phyloP scores from a whole-genome alignment of 345 rosid species.

The sweet orange (Citrus sinensis) region DVS_A1.0 CM039167.1:14643001-14643500 shows the following conservation, averaged over 20 bases:
- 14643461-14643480: not conserved
- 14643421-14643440: too few relatives aligned
- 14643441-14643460: too few relatives aligned
- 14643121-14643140: not conserved
- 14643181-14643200: not conserved
- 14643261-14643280: slow-evolving; percentile 3
- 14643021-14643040: too few relatives aligned
- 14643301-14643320: slow-evolving; percentile 1
- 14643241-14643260: too few relatives aligned
- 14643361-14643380: slow-evolving; percentile 2
- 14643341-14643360: not conserved
- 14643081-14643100: not conserved
- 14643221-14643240: not conserved
- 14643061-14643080: too few relatives aligned
- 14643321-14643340: not conserved
- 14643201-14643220: not conserved
- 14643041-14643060: too few relatives aligned
- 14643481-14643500: not conserved
- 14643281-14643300: slow-evolving; percentile 11
- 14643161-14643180: not conserved
- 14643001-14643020: too few relatives aligned
- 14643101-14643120: too few relatives aligned
- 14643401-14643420: too few relatives aligned
- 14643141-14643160: not conserved
- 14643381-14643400: not conserved